phyloP scores from a whole-genome alignment of 2,329 filamentous ascomycete genomes.

The Penicillium sp. region DNA sequence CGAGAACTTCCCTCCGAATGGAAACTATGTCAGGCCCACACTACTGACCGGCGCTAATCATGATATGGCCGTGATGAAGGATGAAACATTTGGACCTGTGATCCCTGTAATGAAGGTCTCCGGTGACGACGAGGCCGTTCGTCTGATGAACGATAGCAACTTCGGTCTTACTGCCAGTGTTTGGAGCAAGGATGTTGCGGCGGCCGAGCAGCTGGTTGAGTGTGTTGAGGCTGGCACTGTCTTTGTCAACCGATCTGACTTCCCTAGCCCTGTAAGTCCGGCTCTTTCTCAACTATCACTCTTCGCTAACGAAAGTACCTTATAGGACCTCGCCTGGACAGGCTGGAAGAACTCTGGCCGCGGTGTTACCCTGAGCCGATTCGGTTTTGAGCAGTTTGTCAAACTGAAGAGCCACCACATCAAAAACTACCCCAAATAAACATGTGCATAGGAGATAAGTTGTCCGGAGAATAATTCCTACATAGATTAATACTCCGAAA shows the following conservation, averaged over 20 bases:
- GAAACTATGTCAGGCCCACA: constrained; percentile 86
- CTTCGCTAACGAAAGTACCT: not conserved
- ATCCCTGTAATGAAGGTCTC: constrained; percentile 87
- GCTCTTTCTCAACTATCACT: not conserved
- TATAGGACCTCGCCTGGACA: constrained; percentile 87
- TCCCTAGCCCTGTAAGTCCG: constrained; percentile 77
- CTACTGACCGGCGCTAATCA: constrained; percentile 77
- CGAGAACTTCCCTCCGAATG: constrained; percentile 65
- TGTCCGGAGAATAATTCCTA: not conserved
- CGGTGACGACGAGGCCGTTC: constrained; percentile 74
- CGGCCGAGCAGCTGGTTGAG: constrained; percentile 72
- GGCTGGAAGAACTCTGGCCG: constrained; percentile 97
- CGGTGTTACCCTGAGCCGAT: constrained; percentile 82
- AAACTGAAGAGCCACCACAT: constrained; percentile 95
- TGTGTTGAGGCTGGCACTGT: constrained; percentile 89
- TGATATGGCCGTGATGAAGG: constrained; percentile 81
- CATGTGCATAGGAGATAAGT: not conserved
- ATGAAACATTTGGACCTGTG: constrained; percentile 92
- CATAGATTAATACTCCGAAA: not conserved
- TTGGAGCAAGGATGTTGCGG: constrained; percentile 84
- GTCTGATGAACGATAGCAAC: constrained; percentile 89
- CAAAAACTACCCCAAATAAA: constrained; percentile 67
- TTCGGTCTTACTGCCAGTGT: constrained; percentile 95
- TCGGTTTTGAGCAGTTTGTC: constrained; percentile 92
- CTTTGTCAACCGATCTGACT: constrained; percentile 94